Conservation (phyloP, 768 basidiomycete species). For the Ramaria rubella region DNA sequence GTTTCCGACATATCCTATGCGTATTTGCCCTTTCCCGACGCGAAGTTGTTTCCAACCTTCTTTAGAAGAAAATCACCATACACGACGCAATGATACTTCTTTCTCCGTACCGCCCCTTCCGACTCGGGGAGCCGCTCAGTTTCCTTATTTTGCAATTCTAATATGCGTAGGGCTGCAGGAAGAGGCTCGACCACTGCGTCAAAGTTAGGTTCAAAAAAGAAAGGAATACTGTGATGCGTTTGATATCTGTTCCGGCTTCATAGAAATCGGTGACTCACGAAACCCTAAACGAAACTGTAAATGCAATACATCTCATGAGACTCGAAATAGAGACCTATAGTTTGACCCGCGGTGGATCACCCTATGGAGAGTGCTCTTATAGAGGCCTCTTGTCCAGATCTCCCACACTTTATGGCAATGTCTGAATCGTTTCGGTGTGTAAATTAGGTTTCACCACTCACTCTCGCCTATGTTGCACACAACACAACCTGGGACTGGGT, state of each 20-base stretch:
- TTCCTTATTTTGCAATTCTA: background rate
- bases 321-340: slow-evolving; percentile 38
- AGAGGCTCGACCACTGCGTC: slow-evolving; percentile 63
- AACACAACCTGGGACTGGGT: slow-evolving; percentile 75
- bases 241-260: background rate
- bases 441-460: slow-evolving; percentile 31
- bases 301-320: background rate
- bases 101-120: slow-evolving; percentile 10
- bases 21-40: slow-evolving; percentile 16
- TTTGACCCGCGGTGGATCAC: slow-evolving; percentile 73
- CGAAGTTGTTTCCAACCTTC: slow-evolving; percentile 75
- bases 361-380: slow-evolving; percentile 83
- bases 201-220: slow-evolving; percentile 93
- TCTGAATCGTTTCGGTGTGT: background rate
- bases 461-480: slow-evolving; percentile 94
- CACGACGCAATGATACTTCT: slow-evolving; percentile 41
- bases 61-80: slow-evolving; percentile 74
- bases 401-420: slow-evolving; percentile 65
- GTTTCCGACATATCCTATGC: background rate
- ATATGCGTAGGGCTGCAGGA: slow-evolving; percentile 45
- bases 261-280: slow-evolving; percentile 45
- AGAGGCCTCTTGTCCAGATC: slow-evolving; percentile 83
- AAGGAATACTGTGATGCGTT: slow-evolving; percentile 55
- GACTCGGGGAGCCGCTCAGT: background rate
- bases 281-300: slow-evolving; percentile 39